Conservation (phyloP, 2,329 filamentous ascomycete genomes). For the Thelonectria blattea region DNA sequence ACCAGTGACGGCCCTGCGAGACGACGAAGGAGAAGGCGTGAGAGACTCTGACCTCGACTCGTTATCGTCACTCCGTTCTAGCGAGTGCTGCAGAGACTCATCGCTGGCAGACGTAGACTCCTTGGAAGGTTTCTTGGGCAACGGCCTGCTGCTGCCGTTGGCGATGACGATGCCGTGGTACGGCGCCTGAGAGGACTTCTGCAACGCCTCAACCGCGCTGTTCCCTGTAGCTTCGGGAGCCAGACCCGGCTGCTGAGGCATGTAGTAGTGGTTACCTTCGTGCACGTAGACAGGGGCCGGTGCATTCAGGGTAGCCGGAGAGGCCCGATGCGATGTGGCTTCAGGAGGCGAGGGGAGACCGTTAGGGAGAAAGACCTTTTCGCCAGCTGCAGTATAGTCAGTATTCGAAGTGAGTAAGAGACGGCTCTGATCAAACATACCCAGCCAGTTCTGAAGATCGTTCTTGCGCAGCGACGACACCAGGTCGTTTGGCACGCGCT, state of each 20-base stretch:
- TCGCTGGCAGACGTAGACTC: not conserved
- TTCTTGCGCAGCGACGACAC: slow-evolving; percentile 35
- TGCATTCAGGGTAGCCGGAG: slow-evolving; percentile 27
- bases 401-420: no score
- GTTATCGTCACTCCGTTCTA: slow-evolving; percentile 16
- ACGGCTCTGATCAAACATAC: no score
- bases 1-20: not conserved
- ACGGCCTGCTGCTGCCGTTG: slow-evolving; percentile 18
- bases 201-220: slow-evolving; percentile 38
- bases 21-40: not conserved
- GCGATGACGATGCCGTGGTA: slow-evolving; percentile 17
- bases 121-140: not conserved
- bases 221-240: slow-evolving; percentile 3
- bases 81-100: not conserved
- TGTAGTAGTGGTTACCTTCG: slow-evolving; percentile 38
- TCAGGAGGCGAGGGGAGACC: slow-evolving; percentile 41
- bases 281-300: slow-evolving; percentile 26
- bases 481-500: slow-evolving; percentile 35
- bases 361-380: slow-evolving; percentile 34
- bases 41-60: slow-evolving; percentile 7
- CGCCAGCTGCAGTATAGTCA: slow-evolving; percentile 38
- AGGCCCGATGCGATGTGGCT: slow-evolving; percentile 27
- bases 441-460: slow-evolving; percentile 46
- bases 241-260: slow-evolving; percentile 22
- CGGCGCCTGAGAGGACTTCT: slow-evolving; percentile 29